Percentiles rank a stretch among this genome's conserved stretches.
phyloP scores from a whole-genome alignment of 768 basidiomycete genomes.

The Mycena galopus region DNA sequence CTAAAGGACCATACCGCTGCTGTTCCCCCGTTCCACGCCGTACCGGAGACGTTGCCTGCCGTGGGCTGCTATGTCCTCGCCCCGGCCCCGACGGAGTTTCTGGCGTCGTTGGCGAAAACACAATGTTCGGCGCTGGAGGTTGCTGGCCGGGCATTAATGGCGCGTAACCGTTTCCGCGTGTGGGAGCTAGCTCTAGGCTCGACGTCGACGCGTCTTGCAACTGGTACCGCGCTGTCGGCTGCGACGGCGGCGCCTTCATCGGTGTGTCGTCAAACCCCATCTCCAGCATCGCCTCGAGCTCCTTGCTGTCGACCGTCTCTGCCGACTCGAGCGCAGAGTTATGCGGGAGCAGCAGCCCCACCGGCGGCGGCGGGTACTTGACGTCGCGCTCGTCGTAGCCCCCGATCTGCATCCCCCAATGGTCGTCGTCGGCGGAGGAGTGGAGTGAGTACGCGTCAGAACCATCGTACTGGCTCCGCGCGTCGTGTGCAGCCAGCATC shows the following conservation, averaged over 20 bases:
- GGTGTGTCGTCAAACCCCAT: constrained; percentile 85
- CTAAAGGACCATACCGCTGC: constrained; percentile 64
- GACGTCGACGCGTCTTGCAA: constrained; percentile 67
- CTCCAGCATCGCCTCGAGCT: constrained; percentile 94
- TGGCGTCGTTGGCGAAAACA: constrained; percentile 48
- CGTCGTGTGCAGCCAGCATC: constrained; percentile 68
- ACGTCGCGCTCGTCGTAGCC: constrained; percentile 90
- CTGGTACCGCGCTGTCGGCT: constrained; percentile 70
- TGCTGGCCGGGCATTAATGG: constrained; percentile 62
- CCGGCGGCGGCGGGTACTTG: constrained; percentile 88
- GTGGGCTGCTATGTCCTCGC: constrained; percentile 8
- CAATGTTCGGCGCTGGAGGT: constrained; percentile 25
- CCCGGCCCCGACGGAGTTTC: constrained; percentile 43
- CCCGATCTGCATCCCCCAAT: constrained; percentile 96
- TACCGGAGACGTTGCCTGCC: constrained; percentile 28
- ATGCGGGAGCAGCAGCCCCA: constrained; percentile 68
- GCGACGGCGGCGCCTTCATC: constrained; percentile 58
- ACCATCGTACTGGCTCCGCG: constrained; percentile 76
- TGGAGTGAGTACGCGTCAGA: constrained; percentile 86
- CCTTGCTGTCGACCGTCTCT: constrained; percentile 72
- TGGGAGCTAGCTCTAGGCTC: constrained; percentile 47
- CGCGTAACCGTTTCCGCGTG: constrained; percentile 67
- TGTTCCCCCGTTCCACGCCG: constrained; percentile 47
- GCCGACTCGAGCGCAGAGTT: constrained; percentile 53
- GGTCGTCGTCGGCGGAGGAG: constrained; percentile 94